phyloP scores from a whole-genome alignment of 2,329 filamentous ascomycete genomes.

The Xylariomycetidae sp. region DNA sequence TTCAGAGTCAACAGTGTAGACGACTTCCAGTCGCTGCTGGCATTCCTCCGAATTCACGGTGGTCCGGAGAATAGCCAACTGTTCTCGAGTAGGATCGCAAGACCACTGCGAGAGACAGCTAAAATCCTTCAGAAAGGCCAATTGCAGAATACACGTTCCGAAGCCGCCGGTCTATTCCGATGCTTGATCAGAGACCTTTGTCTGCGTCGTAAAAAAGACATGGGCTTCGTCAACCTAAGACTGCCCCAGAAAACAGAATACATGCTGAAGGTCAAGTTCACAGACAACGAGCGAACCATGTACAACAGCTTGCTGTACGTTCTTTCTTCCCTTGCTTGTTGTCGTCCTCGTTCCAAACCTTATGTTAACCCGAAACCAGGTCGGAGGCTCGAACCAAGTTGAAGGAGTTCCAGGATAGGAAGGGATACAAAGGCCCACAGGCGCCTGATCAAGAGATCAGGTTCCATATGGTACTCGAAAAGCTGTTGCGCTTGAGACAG shows the following conservation, averaged over 20 bases:
- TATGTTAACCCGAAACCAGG: slow-evolving; percentile 32
- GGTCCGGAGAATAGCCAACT: slow-evolving; percentile 67
- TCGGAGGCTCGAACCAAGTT: slow-evolving; percentile 69
- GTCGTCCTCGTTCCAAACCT: too few species aligned
- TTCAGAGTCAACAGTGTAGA: slow-evolving; percentile 66
- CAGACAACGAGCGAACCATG: slow-evolving; percentile 65
- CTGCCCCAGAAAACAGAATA: slow-evolving; percentile 74
- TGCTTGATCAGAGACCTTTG: slow-evolving; percentile 75
- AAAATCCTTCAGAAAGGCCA: slow-evolving; percentile 8
- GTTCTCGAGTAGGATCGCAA: slow-evolving; percentile 66
- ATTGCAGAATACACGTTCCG: slow-evolving; percentile 29
- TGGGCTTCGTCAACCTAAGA: slow-evolving; percentile 78
- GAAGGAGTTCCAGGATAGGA: slow-evolving; percentile 45
- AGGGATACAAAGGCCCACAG: slow-evolving; percentile 27
- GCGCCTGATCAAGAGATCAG: slow-evolving; percentile 35
- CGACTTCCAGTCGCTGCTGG: slow-evolving; percentile 74
- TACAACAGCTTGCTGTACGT: slow-evolving; percentile 67
- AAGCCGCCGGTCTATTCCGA: slow-evolving; percentile 62
- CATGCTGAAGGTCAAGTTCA: slow-evolving; percentile 68
- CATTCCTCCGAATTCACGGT: slow-evolving; percentile 69
- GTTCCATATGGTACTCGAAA: slow-evolving; percentile 73
- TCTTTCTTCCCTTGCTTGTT: slow-evolving; percentile 1
- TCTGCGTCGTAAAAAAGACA: slow-evolving; percentile 76
- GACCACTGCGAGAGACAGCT: slow-evolving; percentile 46
- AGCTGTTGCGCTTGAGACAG: slow-evolving; percentile 76